Percentiles rank a stretch among this genome's conserved stretches.
These are phyloP conservation scores for Periglandula ipomoeae DNA, from an alignment of 2,329 filamentous ascomycete species.

Conservation along the genomic window DNA sequence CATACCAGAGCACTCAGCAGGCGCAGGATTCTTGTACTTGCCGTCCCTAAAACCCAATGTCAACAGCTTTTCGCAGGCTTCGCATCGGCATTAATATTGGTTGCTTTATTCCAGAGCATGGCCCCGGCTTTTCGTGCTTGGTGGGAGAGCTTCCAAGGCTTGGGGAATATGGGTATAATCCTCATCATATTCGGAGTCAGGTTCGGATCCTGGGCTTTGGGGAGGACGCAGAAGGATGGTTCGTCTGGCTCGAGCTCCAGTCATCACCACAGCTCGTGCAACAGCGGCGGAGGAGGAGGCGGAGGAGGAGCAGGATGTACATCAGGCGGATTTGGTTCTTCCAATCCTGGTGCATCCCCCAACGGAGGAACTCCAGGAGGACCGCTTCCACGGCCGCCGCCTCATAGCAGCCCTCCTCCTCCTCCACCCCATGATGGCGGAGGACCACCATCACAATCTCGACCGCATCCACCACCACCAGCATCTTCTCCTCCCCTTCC, in stretches of 20 bases:
- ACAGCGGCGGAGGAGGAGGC: constrained; percentile 11
- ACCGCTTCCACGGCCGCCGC: constrained; percentile 21
- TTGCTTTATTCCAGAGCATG: constrained; percentile 64
- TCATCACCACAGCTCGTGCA: constrained; percentile 15
- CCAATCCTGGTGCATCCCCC: constrained; percentile 22
- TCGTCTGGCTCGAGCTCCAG: constrained; percentile 10
- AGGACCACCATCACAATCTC: constrained; percentile 5
- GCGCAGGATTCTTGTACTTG: constrained; percentile 87
- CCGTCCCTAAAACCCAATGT: constrained; percentile 76
- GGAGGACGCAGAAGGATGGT: constrained; percentile 27
- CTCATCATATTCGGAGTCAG: constrained; percentile 66
- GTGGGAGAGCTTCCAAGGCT: constrained; percentile 60
- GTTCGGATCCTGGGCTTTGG: constrained; percentile 62
- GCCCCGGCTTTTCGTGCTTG: constrained; percentile 66
- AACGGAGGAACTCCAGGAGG: constrained; percentile 20
- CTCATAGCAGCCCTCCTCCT: constrained; percentile 13
- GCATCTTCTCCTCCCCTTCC: too few relatives aligned
- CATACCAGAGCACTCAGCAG: constrained; percentile 84
- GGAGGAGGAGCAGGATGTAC: constrained; percentile 10
- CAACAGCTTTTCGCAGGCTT: constrained; percentile 90
- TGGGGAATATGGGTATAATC: constrained; percentile 64
- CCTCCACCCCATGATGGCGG: constrained; percentile 2
- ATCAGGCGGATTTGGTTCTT: constrained; percentile 20
- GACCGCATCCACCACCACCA: constrained; percentile 9
- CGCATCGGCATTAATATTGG: constrained; percentile 62